Base-by-base conservation (phyloP, 805 yeast species). In the Suhomyces faveliae region DNA sequence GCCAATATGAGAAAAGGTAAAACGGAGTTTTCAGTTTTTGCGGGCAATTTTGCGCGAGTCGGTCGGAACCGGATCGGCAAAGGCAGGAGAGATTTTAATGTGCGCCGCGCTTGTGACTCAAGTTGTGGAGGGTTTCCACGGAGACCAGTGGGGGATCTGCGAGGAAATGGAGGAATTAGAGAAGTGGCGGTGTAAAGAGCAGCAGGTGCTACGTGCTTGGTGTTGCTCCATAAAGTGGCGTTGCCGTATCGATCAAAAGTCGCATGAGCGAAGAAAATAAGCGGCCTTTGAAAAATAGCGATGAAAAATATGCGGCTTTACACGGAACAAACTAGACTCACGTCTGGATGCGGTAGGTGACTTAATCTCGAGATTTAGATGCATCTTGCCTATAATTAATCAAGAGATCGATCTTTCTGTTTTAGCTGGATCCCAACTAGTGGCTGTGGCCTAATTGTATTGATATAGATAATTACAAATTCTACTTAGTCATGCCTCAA, bases 41-140 rank as follows among this genome's bases (percentile, higher is more conserved):
- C 15, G 37, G 37, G 37, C 37, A 33, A 9, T 15, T 33, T 33
- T 33, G 30, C 15, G 37, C 12, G 37, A 15, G 10, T 13, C 35
- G 37, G 37, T 33, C 37, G 37, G 37, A 17, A 33, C 37, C 37
- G 37, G 37, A 33, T 33, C 37, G 37, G 37, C 37, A 33, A 17
- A 33, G 30, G 30, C 30, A 27, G 30, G 30, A 27, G 30, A n/a
- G 37, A 33, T 15, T 33, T 17, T 15, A 33, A 12, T 20, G 37
- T 12, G 37, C 13, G 37, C 21, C 37, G 21, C 19, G 37, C 37
- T 10, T 17, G 37, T 10, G 21, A 15, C 10, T 15, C 37, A 15
- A 33, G 27, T n/a, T n/a, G n/a, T n/a, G n/a, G n/a, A n/a, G n/a
- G n/a, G n/a, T n/a, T n/a, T n/a, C n/a, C n/a, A n/a, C n/a, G 30